Conservation (phyloP, 345 rosid genomes). For the Carallia brachiata region DNA sequence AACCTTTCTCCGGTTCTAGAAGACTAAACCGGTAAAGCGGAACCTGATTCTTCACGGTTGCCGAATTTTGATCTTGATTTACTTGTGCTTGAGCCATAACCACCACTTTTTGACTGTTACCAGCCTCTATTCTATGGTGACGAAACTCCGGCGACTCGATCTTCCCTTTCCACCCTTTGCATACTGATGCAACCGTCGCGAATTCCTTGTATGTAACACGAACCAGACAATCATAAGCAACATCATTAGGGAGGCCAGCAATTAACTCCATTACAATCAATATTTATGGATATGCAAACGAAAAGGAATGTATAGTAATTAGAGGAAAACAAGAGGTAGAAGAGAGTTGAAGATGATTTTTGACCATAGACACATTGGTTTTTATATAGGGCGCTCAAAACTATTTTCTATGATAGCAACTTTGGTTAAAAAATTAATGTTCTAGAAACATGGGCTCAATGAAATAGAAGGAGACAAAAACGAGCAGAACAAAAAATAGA, state of each 20-base stretch:
- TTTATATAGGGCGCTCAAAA: too few species aligned
- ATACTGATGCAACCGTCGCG: slow-evolving; percentile 39
- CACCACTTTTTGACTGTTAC: slow-evolving; percentile 48
- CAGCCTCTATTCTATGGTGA: slow-evolving; percentile 28
- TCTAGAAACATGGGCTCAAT: too few species aligned
- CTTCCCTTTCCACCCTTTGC: slow-evolving; percentile 58
- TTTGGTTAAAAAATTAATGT: too few species aligned
- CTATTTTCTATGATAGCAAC: too few species aligned
- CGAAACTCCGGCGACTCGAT: slow-evolving; percentile 45
- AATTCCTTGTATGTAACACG: slow-evolving; percentile 44
- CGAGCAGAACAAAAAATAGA: too few species aligned
- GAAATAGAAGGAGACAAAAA: too few species aligned
- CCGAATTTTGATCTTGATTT: slow-evolving; percentile 18
- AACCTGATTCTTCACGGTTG: slow-evolving; percentile 24
- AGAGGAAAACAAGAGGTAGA: not conserved
- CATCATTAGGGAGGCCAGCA: slow-evolving; percentile 59
- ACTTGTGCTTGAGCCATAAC: slow-evolving; percentile 58
- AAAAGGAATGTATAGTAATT: not conserved
- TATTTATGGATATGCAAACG: not conserved
- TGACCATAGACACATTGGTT: too few species aligned
- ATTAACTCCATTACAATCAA: slow-evolving; percentile 46
- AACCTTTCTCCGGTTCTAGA: slow-evolving; percentile 53
- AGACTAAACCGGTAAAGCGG: slow-evolving; percentile 41
- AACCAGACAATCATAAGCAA: slow-evolving; percentile 57
- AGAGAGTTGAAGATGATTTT: too few species aligned